Percentiles rank a stretch among this genome's conserved stretches.
These are phyloP conservation scores for Forsythia suspensa DNA, from an alignment of 257 asterid genomes.

Conservation along the genomic window DNA sequence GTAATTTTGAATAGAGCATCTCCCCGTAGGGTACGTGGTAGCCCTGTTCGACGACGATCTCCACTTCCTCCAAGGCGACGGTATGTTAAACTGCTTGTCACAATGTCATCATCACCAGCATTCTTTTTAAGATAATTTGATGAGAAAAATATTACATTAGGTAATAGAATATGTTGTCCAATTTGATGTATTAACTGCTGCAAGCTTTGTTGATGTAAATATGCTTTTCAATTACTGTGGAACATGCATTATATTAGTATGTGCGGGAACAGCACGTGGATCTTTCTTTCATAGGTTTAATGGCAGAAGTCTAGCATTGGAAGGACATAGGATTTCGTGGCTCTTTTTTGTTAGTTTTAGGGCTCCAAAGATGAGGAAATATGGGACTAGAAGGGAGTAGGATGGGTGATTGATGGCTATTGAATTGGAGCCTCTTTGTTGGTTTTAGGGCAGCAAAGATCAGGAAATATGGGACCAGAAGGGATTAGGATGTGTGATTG, in stretches of 20 bases:
- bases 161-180: not conserved
- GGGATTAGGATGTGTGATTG: not conserved
- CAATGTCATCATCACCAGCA: not conserved
- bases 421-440: not conserved
- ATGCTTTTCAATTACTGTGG: not conserved
- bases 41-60: slow-evolving; percentile 90
- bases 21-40: slow-evolving; percentile 84
- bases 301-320: not conserved
- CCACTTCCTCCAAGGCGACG: slow-evolving; percentile 91
- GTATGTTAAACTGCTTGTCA: slow-evolving; percentile 36
- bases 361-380: not conserved
- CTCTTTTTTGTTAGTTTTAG: not conserved
- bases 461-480: not conserved
- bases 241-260: not conserved
- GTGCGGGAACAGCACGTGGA: not conserved
- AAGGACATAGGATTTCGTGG: not conserved
- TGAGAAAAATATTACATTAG: not conserved
- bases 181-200: not conserved
- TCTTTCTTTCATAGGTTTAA: not conserved
- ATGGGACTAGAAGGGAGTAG: not conserved
- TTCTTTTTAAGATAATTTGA: not conserved
- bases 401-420: not conserved
- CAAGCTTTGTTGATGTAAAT: not conserved
- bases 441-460: not conserved
- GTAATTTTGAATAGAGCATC: slow-evolving; percentile 52